Evolutionary conservation across 305 asterid genomes (phyloP).

Genomic region (Fraxinus sp.): DNA sequence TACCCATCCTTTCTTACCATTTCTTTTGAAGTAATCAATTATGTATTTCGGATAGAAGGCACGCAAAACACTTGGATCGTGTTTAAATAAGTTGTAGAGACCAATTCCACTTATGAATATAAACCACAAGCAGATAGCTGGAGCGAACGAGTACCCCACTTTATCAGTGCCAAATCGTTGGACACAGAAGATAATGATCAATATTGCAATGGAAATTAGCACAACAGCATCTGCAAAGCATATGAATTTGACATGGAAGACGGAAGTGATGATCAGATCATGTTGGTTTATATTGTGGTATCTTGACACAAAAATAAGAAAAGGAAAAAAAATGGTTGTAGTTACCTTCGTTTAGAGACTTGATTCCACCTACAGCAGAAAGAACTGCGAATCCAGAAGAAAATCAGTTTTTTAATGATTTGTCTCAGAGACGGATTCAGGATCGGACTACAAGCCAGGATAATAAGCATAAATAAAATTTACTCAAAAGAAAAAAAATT

Average conservation of each 20-base stretch:
- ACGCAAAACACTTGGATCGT: constrained; percentile 46
- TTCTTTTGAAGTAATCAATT: constrained; percentile 55
- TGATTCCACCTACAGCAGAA: constrained; percentile 79
- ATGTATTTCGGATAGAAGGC: constrained; percentile 70
- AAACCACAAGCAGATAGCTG: constrained; percentile 60
- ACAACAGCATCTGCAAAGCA: constrained; percentile 44
- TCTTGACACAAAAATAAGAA: background rate
- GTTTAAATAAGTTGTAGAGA: constrained; percentile 50
- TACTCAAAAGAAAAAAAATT: no score
- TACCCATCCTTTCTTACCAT: constrained; percentile 64
- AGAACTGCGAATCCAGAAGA: constrained; percentile 46
- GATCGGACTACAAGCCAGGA: no score
- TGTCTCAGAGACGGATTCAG: no score
- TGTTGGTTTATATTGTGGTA: background rate
- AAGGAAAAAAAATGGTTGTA: background rate
- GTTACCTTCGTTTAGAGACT: constrained; percentile 41
- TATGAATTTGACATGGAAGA: background rate
- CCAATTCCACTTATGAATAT: constrained; percentile 48
- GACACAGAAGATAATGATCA: constrained; percentile 46
- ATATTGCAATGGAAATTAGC: constrained; percentile 48
- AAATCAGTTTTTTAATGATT: background rate
- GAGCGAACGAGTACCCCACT: constrained; percentile 73
- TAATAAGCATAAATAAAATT: no score
- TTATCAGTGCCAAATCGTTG: constrained; percentile 80
- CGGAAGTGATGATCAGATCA: background rate